Evolutionary conservation across 768 basidiomycete species (phyloP), one percentile per base, ranked within the genome.

Genomic region (Agaricus subrufescens): DNA sequence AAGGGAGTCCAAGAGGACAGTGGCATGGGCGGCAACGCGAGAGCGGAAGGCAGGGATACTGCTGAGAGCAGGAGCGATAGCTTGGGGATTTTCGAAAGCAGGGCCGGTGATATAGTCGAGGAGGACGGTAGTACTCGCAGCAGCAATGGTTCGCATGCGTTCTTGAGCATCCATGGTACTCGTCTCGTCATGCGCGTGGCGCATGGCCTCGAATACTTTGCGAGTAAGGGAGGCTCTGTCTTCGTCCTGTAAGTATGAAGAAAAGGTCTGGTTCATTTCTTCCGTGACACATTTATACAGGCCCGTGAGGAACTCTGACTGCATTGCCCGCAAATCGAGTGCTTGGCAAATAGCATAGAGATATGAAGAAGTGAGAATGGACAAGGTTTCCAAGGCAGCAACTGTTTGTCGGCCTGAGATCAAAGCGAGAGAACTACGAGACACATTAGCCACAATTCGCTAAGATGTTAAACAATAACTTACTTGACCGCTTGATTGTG

Each of bases 401-500:
- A 91, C 73, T 0, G 92, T 92, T 27, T 86, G 86, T 39, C 92
- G 85, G 25, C 83, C 90, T 15, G 91, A 92, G 52, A 94, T 84
- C 60, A 94, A 73, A 0, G 92, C 92, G 53, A 94, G 76, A 4
- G 91, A 93, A 68, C 89, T 91, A 61, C 30, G 53, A 50, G 15
- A 59, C 23, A 49, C 37, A 60, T 42, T 43, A 60, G 50, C 44
- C 59, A 65, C 19, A 57, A 9, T 60, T 7, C 31, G 44, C 42
- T 19, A 50, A n/a, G 31, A 50, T 51, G 12, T 47, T 50, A 47
- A 12, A 26, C 11, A 38, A 29, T 37, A 51, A 74, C 87, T 58
- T 60, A 91, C 89, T 94, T 94, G 69, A 94, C 82, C 44, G 92
- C 88, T 69, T 94, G 92, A 62, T 94, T 94, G 66, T 92, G 89